Evolutionary conservation across 129 eudicot species (phyloP).

Genomic region (Rutidosis leptorrhynchoides): DNA sequence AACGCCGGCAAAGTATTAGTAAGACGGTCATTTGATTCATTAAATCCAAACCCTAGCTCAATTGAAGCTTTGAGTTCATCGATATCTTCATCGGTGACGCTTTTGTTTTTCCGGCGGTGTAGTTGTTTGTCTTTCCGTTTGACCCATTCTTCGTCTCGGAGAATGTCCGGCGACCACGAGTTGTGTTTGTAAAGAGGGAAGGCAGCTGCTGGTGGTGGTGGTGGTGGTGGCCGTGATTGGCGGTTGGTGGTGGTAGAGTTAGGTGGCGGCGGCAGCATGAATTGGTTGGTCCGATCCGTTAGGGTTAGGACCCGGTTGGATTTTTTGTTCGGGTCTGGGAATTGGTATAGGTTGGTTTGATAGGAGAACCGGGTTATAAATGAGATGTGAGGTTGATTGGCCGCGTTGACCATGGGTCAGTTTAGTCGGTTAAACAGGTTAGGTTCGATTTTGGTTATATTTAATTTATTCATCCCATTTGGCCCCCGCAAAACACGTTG

Average conservation of each 20-base stretch:
- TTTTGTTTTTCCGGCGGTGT: slow-evolving; percentile 46
- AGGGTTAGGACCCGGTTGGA: slow-evolving; percentile 47
- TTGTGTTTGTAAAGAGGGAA: slow-evolving; percentile 57
- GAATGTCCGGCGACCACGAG: slow-evolving; percentile 76
- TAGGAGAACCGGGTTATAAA: slow-evolving; percentile 8
- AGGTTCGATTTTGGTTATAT: no score
- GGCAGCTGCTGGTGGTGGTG: slow-evolving; percentile 7
- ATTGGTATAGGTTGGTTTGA: slow-evolving; percentile 19
- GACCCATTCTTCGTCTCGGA: slow-evolving; percentile 81
- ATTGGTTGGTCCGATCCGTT: slow-evolving; percentile 42
- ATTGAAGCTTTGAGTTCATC: slow-evolving; percentile 79
- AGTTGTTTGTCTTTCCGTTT: slow-evolving; percentile 43
- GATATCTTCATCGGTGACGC: slow-evolving; percentile 79
- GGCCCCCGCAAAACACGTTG: no score
- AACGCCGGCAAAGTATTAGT: slow-evolving; percentile 75
- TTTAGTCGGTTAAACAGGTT: no score
- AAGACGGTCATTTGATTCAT: slow-evolving; percentile 41
- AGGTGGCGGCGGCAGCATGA: slow-evolving; percentile 17
- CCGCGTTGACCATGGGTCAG: no score
- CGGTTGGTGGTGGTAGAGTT: slow-evolving; percentile 30
- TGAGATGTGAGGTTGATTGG: neutral
- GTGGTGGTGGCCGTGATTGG: slow-evolving; percentile 1
- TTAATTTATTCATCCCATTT: no score
- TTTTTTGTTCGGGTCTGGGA: slow-evolving; percentile 22
- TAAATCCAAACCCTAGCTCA: slow-evolving; percentile 80